These are phyloP conservation scores for Podospora bellae-mahoneyi DNA, from an alignment of 495 filamentous ascomycete species.

Conservation along the genomic window DNA sequence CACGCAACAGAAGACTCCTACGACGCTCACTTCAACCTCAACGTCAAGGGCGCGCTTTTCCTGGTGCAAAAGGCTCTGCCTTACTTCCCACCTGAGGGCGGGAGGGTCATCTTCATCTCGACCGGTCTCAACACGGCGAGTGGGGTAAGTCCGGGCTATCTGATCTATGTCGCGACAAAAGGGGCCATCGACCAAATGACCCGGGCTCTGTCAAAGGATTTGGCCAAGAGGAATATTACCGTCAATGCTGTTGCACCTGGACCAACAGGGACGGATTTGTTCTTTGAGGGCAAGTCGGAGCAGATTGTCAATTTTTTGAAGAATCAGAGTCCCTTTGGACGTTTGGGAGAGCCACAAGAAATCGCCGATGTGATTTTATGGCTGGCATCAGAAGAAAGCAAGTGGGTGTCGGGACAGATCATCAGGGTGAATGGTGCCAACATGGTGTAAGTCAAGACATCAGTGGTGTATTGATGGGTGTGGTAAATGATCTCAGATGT, in stretches of 20 bases:
- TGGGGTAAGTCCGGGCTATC: slow-evolving; percentile 54
- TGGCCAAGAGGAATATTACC: slow-evolving; percentile 56
- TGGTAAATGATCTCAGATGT: neutral
- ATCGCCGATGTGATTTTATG: slow-evolving; percentile 57
- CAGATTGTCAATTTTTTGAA: slow-evolving; percentile 52
- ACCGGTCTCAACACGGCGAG: slow-evolving; percentile 47
- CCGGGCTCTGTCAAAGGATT: slow-evolving; percentile 60
- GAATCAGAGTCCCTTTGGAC: slow-evolving; percentile 50
- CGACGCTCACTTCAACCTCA: slow-evolving; percentile 52
- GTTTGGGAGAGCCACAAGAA: slow-evolving; percentile 60
- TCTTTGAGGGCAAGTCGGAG: slow-evolving; percentile 60
- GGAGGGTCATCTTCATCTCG: slow-evolving; percentile 60
- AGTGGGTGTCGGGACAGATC: slow-evolving; percentile 66
- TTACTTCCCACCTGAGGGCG: slow-evolving; percentile 53
- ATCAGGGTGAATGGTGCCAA: slow-evolving; percentile 59
- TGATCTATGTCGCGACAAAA: slow-evolving; percentile 62
- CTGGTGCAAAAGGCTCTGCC: slow-evolving; percentile 60
- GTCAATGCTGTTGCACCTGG: slow-evolving; percentile 67
- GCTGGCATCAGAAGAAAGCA: slow-evolving; percentile 46
- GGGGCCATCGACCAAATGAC: slow-evolving; percentile 70
- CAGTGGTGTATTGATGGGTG: neutral
- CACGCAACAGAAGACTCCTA: slow-evolving; percentile 57
- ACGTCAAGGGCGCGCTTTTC: slow-evolving; percentile 69
- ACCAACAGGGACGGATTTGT: slow-evolving; percentile 65
- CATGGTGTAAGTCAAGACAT: slow-evolving; percentile 27